Percentiles rank a stretch among this genome's conserved stretches.
phyloP scores from a whole-genome alignment of 345 rosid genomes.

The Euclidium syriacum region DNA sequence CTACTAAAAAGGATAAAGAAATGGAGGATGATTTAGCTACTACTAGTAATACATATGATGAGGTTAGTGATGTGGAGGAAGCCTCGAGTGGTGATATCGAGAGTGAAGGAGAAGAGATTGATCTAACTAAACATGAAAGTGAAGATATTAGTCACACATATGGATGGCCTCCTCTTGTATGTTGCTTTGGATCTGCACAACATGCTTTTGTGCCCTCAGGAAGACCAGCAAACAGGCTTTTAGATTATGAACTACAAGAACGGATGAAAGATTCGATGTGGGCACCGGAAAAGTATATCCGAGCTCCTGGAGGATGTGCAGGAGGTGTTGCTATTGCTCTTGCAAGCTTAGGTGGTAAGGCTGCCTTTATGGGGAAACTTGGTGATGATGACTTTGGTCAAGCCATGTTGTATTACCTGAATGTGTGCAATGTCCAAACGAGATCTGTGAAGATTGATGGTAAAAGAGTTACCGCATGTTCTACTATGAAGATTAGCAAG shows the following conservation, averaged over 20 bases:
- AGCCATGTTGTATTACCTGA: constrained; percentile 69
- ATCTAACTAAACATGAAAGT: constrained; percentile 47
- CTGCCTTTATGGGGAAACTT: constrained; percentile 88
- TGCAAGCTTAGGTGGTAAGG: constrained; percentile 79
- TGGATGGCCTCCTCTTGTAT: constrained; percentile 95
- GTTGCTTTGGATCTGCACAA: constrained; percentile 91
- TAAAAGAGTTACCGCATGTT: constrained; percentile 53
- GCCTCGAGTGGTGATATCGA: constrained; percentile 39
- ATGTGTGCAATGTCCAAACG: constrained; percentile 69
- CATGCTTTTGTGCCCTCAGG: constrained; percentile 88
- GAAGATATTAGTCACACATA: constrained; percentile 68
- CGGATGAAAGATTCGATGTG: constrained; percentile 63
- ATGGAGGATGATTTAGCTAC: constrained; percentile 20
- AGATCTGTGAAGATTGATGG: constrained; percentile 62
- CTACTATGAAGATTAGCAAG: constrained; percentile 75
- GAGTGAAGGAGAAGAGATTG: constrained; percentile 53
- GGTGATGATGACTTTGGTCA: constrained; percentile 83
- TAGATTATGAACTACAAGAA: constrained; percentile 64
- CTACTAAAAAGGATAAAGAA: constrained; percentile 37
- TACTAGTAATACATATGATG: constrained; percentile 37
- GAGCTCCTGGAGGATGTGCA: constrained; percentile 87
- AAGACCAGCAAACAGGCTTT: constrained; percentile 73
- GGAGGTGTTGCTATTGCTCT: constrained; percentile 83
- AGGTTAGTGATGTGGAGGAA: constrained; percentile 43
- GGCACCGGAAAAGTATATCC: constrained; percentile 61